Evolutionary conservation across 31 red algal species (phyloP).

Genomic region (Odonthalia washingtoniensis): DNA sequence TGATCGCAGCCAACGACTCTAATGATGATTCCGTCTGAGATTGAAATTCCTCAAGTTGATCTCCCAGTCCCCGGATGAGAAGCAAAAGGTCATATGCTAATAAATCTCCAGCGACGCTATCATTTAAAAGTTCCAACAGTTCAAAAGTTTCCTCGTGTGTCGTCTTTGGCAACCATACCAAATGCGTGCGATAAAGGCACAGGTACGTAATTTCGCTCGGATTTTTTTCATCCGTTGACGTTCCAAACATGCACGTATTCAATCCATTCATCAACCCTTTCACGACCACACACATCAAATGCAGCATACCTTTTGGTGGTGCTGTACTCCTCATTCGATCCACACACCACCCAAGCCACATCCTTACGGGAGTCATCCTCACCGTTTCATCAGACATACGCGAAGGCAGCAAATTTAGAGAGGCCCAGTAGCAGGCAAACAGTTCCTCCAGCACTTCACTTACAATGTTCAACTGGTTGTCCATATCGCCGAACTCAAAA

Average conservation of each 20-base stretch:
- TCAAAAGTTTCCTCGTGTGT: slow-evolving; percentile 68
- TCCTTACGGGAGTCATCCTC: slow-evolving; percentile 44
- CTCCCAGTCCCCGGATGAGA: slow-evolving; percentile 58
- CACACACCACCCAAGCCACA: slow-evolving; percentile 67
- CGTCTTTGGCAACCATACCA: slow-evolving; percentile 75
- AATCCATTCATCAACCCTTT: slow-evolving; percentile 58
- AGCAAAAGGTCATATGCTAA: slow-evolving; percentile 61
- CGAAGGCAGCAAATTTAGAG: slow-evolving; percentile 57
- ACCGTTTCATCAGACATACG: slow-evolving; percentile 48
- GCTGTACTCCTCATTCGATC: slow-evolving; percentile 65
- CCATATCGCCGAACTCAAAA: slow-evolving; percentile 50
- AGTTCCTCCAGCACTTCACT: slow-evolving; percentile 65
- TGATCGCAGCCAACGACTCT: slow-evolving; percentile 51
- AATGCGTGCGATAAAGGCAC: slow-evolving; percentile 58
- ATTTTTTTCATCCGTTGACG: slow-evolving; percentile 34
- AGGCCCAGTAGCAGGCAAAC: slow-evolving; percentile 68
- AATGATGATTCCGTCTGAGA: slow-evolving; percentile 61
- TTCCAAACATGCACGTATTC: slow-evolving; percentile 62
- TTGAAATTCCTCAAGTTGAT: slow-evolving; percentile 61
- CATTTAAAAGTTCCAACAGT: slow-evolving; percentile 65
- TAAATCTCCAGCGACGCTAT: slow-evolving; percentile 53
- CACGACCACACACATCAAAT: slow-evolving; percentile 46
- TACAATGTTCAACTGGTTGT: slow-evolving; percentile 50
- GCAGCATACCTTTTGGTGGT: slow-evolving; percentile 79
- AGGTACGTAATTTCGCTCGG: slow-evolving; percentile 68